Percentiles rank a stretch among this genome's conserved stretches.
phyloP scores from a whole-genome alignment of 2,329 filamentous ascomycete species.

The Aureobasidium lini region DNA sequence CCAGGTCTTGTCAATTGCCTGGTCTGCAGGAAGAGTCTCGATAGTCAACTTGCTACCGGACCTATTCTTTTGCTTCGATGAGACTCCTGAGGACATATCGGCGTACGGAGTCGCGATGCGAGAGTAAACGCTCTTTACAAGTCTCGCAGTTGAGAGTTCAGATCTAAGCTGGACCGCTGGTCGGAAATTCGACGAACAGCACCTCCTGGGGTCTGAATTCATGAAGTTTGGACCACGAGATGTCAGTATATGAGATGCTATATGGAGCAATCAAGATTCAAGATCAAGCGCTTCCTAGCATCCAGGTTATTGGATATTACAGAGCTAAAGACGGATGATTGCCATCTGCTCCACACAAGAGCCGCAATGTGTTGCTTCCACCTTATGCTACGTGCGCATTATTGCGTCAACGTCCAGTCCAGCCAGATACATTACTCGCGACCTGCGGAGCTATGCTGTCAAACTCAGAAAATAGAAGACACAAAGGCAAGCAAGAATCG shows the following conservation, averaged over 20 bases:
- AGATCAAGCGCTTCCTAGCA: not conserved
- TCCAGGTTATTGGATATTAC: not conserved
- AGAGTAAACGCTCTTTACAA: too few relatives aligned
- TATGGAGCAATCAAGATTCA: not conserved
- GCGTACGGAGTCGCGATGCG: too few relatives aligned
- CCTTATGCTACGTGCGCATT: not conserved
- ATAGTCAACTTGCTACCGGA: not conserved
- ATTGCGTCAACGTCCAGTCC: not conserved
- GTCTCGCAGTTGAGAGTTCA: too few relatives aligned
- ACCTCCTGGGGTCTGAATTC: too few relatives aligned
- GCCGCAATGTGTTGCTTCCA: not conserved
- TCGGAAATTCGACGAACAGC: too few relatives aligned
- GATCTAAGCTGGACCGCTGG: too few relatives aligned
- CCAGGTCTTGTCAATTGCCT: conserved; percentile 6
- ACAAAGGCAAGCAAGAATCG: not conserved
- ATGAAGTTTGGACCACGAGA: too few relatives aligned
- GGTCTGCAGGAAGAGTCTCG: not conserved
- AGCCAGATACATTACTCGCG: not conserved
- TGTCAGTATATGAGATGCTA: not conserved
- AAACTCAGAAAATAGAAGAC: not conserved
- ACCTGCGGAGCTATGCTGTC: not conserved
- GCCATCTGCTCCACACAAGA: not conserved
- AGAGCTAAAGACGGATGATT: not conserved
- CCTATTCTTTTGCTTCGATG: not conserved
- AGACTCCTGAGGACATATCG: too few relatives aligned